Evolutionary conservation across 2,329 filamentous ascomycete species (phyloP), one percentile per base, ranked within the genome.

Genomic region (Emmonsia crescens): DNA sequence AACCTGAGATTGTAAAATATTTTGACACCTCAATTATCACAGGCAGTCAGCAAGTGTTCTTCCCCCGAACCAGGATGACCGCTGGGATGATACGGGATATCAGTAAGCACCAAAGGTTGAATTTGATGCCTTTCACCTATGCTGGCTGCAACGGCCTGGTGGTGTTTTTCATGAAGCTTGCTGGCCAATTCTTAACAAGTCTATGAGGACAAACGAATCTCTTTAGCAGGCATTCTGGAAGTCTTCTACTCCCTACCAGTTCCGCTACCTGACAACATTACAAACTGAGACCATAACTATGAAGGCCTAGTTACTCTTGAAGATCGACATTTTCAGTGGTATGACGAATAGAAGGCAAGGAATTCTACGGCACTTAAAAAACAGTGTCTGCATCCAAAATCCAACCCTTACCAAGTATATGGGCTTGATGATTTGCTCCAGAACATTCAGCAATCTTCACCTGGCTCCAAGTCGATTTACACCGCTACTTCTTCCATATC

Each of bases 101-200:
- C 10, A 38, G 5, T 55, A n/a, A 38, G 52, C 52, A 14, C 52
- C 52, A 55, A 55, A 55, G 5, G 29, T 55, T 29, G 52, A 55
- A 38, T 55, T 55, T 9, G 31, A 38, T 12, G 21, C 29, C 16
- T 55, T 55, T 55, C 8, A 21, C 8, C 52, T 55, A n/a, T 38
- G 4, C 16, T 55, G 2, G 24, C 24, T 24, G 29, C 9, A 31
- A 2, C 16, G 29, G 2, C 10, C 3, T 31, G 52, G 52, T 31
- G 36, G 36, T 55, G 29, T 55, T 55, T 55, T 55, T 14, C 52
- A 55, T 38, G 52, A 55, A n/a, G 52, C 52, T 55, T 55, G 52
- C 29, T 55, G 52, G 52, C 36, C 52, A 55, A 29, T 55, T 38
- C 29, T 55, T 33, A 55, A 55, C 29, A 55, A 24, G 52, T 38